A percentile compares a stretch with the other conserved stretches of the same genome.
Evolutionary conservation across 139 green algal species (phyloP).

Genomic region (Picochlorum costavermella): DNA sequence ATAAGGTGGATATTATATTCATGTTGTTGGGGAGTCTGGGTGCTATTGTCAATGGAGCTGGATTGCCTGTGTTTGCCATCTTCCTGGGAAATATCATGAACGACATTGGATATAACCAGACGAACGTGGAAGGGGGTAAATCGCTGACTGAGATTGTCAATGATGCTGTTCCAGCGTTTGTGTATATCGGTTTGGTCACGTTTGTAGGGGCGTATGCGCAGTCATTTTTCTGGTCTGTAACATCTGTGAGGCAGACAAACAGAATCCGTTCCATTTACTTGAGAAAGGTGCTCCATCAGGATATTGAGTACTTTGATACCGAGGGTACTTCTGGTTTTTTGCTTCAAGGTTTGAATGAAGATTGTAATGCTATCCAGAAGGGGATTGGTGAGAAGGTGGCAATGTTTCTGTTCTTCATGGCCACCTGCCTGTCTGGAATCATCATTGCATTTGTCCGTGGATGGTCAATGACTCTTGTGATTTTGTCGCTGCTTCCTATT

Average conservation of each 20-base stretch:
- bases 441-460: conserved; percentile 48
- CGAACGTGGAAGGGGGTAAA: background rate
- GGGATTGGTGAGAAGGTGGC: conserved; percentile 51
- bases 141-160: conserved; percentile 11
- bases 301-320: conserved; percentile 78
- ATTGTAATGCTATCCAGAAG: conserved; percentile 48
- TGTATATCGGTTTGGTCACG: conserved; percentile 51
- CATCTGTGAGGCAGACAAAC: conserved; percentile 20
- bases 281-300: conserved; percentile 60
- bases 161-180: conserved; percentile 43
- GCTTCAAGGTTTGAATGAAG: conserved; percentile 66
- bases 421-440: conserved; percentile 32
- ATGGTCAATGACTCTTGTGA: conserved; percentile 78
- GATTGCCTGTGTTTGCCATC: conserved; percentile 51
- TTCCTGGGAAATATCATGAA: conserved; percentile 55
- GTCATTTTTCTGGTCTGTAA: conserved; percentile 32
- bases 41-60: conserved; percentile 22
- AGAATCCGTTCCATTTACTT: conserved; percentile 43
- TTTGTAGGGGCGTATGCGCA: conserved; percentile 30
- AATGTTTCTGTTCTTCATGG: conserved; percentile 26
- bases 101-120: conserved; percentile 14
- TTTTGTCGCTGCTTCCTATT: conserved; percentile 54
- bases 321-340: conserved; percentile 44
- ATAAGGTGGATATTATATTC: no score
- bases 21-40: conserved; percentile 7